Conservation (phyloP, 495 filamentous ascomycete genomes). For the Astrothelium macrocarpum region DNA sequence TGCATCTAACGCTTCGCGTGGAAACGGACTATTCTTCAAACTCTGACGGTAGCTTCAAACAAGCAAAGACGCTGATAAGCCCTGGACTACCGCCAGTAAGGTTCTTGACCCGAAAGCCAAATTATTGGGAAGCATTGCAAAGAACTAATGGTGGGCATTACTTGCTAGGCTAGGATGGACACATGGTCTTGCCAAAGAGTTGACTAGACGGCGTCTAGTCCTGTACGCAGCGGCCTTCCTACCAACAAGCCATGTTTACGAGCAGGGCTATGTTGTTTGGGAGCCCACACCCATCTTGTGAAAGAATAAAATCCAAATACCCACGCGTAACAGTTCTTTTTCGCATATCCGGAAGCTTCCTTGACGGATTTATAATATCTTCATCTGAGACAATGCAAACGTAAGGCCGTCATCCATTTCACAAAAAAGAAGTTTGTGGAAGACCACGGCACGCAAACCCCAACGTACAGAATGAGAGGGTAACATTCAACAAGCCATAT, state of each 20-base stretch:
- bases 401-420: too few species aligned
- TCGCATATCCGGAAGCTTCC: not conserved
- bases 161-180: not conserved
- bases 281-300: not conserved
- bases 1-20: conserved; percentile 3
- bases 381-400: too few species aligned
- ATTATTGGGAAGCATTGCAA: not conserved
- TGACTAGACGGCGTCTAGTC: too few species aligned
- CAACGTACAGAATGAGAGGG: too few species aligned
- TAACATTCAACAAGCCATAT: too few species aligned
- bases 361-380: not conserved
- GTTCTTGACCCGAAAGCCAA: conserved; percentile 4
- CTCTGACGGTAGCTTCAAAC: conserved; percentile 2
- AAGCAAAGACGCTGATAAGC: not conserved
- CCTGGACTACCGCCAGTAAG: not conserved
- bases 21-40: not conserved
- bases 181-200: not conserved
- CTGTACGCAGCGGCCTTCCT: too few species aligned
- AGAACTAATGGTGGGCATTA: not conserved
- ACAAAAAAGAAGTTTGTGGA: too few species aligned
- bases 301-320: not conserved
- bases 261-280: not conserved
- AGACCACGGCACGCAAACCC: too few species aligned
- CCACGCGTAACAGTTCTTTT: not conserved
- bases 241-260: not conserved